Evolutionary conservation across 345 rosid species (phyloP).

Genomic region (Sonneratia caseolaris): DNA sequence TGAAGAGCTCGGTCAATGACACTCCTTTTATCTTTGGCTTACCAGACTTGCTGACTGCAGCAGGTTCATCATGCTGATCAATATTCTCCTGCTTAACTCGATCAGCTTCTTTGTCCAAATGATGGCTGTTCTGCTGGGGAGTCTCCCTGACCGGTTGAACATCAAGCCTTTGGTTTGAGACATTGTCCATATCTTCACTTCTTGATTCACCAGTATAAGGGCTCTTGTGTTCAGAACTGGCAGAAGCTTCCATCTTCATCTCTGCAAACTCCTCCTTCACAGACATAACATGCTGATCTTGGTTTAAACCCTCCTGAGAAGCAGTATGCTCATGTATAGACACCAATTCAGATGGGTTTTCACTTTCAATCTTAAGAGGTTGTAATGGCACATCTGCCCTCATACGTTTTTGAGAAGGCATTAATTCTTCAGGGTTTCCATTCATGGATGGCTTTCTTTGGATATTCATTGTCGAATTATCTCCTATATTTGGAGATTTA

Average conservation of each 20-base stretch:
- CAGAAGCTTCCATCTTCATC: slow-evolving; percentile 46
- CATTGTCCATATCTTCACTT: slow-evolving; percentile 41
- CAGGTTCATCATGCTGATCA: slow-evolving; percentile 36
- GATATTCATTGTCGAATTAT: slow-evolving; percentile 27
- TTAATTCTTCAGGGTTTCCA: slow-evolving; percentile 44
- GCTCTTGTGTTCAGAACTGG: slow-evolving; percentile 42
- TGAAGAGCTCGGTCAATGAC: slow-evolving; percentile 86
- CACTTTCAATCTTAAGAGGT: slow-evolving; percentile 32
- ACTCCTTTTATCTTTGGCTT: slow-evolving; percentile 97
- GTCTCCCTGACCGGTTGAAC: slow-evolving; percentile 27
- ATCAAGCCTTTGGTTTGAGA: slow-evolving; percentile 31
- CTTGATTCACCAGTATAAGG: slow-evolving; percentile 32
- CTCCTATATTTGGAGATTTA: slow-evolving; percentile 37
- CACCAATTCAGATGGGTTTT: slow-evolving; percentile 31
- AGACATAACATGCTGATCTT: slow-evolving; percentile 32
- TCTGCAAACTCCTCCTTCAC: slow-evolving; percentile 40
- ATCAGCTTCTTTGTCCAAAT: slow-evolving; percentile 45
- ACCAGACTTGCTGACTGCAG: slow-evolving; percentile 59
- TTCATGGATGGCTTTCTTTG: slow-evolving; percentile 31
- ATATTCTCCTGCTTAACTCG: slow-evolving; percentile 44
- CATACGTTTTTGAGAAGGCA: slow-evolving; percentile 74
- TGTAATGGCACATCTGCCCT: slow-evolving; percentile 61
- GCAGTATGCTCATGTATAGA: slow-evolving; percentile 22
- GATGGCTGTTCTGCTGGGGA: slow-evolving; percentile 26
- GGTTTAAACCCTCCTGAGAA: slow-evolving; percentile 35